Evolutionary conservation across 2,329 filamentous ascomycete genomes (phyloP).

Genomic region (Cladobotryum mycophilum): DNA sequence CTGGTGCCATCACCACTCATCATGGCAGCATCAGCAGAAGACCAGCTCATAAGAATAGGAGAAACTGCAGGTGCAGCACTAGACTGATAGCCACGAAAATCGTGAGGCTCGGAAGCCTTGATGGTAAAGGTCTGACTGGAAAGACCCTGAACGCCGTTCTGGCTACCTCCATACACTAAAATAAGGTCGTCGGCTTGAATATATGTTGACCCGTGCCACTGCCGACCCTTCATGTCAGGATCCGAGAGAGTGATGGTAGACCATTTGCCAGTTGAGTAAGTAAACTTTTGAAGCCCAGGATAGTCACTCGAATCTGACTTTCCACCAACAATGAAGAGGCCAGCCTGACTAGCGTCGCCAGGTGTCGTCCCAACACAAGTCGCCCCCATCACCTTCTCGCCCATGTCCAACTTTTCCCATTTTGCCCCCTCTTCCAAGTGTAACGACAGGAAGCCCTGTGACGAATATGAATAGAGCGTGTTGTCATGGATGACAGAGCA

Average conservation of each 20-base stretch:
- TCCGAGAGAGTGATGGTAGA: conserved; percentile 37
- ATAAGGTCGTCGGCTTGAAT: conserved; percentile 64
- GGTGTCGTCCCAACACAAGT: conserved; percentile 69
- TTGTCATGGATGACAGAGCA: conserved; percentile 78
- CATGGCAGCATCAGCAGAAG: conserved; percentile 62
- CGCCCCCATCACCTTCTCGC: conserved; percentile 65
- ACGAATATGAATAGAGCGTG: conserved; percentile 77
- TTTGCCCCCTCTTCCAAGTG: conserved; percentile 59
- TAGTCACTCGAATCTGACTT: conserved; percentile 50
- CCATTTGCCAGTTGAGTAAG: conserved; percentile 49
- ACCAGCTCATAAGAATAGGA: conserved; percentile 72
- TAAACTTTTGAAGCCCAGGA: conserved; percentile 66
- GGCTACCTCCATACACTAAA: conserved; percentile 72
- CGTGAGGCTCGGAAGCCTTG: conserved; percentile 57
- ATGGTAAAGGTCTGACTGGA: conserved; percentile 75
- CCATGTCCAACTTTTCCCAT: conserved; percentile 63
- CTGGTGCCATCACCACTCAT: conserved; percentile 62
- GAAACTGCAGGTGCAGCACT: conserved; percentile 55
- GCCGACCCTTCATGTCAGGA: conserved; percentile 58
- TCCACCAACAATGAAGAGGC: conserved; percentile 78
- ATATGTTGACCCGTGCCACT: conserved; percentile 71
- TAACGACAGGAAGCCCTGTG: conserved; percentile 68
- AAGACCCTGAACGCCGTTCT: conserved; percentile 48
- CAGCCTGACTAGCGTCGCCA: conserved; percentile 51
- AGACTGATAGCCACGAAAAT: conserved; percentile 52